Conservation (phyloP, 768 basidiomycete species). For the Exidia glandulosa region DNA sequence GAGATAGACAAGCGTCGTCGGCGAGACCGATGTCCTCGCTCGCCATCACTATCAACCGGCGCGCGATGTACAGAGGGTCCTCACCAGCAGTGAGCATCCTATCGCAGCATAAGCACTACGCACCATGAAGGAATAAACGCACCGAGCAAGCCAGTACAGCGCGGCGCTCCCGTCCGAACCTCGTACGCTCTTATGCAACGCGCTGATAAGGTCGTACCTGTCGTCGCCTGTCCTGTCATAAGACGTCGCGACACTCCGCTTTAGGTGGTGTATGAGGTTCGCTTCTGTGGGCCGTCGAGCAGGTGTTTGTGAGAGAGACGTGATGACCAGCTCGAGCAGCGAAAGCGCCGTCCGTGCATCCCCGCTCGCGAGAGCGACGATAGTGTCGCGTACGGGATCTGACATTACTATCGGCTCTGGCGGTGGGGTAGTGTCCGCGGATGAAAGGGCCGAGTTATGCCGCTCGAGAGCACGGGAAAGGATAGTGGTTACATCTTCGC, state of each 20-base stretch:
- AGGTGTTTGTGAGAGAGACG: constrained; percentile 28
- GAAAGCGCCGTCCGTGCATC: constrained; percentile 74
- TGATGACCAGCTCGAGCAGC: constrained; percentile 58
- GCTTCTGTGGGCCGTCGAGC: constrained; percentile 33
- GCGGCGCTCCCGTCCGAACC: constrained; percentile 70
- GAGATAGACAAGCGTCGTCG: constrained; percentile 62
- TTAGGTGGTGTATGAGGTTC: constrained; percentile 43
- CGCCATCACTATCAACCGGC: constrained; percentile 68
- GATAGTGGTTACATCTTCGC: constrained; percentile 48
- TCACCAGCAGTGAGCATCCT: constrained; percentile 73
- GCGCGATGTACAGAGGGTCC: constrained; percentile 66
- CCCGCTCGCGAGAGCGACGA: constrained; percentile 47
- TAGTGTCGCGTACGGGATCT: constrained; percentile 37
- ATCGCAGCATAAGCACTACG: neutral
- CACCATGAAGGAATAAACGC: neutral
- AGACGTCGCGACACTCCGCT: constrained; percentile 50
- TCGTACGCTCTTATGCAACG: constrained; percentile 73
- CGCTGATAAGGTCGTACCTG: constrained; percentile 74
- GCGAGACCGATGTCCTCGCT: constrained; percentile 82
- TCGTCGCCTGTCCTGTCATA: constrained; percentile 71
- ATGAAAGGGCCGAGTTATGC: constrained; percentile 5
- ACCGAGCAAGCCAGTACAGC: constrained; percentile 73
- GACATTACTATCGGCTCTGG: no score
- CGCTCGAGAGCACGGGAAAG: constrained; percentile 41
- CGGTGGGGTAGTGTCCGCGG: neutral